Evolutionary conservation across 225 moss, liverwort and hornwort genomes (phyloP), one percentile per base, ranked within the genome.

Genomic region (Sphagnum tenellum): DNA sequence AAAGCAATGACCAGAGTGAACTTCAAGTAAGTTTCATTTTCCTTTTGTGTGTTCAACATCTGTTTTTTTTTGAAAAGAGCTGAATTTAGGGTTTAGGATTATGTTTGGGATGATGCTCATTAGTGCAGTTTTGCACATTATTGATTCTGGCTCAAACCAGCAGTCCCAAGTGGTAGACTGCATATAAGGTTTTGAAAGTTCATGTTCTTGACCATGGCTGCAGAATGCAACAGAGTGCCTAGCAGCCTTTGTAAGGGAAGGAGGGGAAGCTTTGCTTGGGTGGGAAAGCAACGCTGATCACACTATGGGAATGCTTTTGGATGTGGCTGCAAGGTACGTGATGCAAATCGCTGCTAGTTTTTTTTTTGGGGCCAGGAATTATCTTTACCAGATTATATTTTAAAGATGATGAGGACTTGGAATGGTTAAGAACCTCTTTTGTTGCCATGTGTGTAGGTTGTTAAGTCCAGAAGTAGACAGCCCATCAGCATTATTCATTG

Each of bases 141-240:
- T 29, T 29, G 29, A 29, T 29, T 29, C 1, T 29, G 29, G 29
- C 29, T 29, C 29, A 29, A 29, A 29, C 29, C 29, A 29, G 29
- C 29, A 0, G 29, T 29, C 29, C 29, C 1, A 1, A 29, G 29
- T 1, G 0, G 29, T 29, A 29, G 29, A 29, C 29, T 29, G 29
- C 29, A 29, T 29, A 29, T 29, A 29, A 29, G 29, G 29, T 29
- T 29, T 29, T 29, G 29, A 29, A 29, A 29, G 29, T 61, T 50
- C 14, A 12, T 3, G 5, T 29, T 12, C 5, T 50, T 49, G 8
- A n/a, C 47, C 46, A 9, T 46, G 64, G 46, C 60, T 70, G 59
- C 86, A 93, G 89, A 94, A 94, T 77, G 89, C 83, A 56, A 94
- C 89, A 14, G 93, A 94, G 69, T 78, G 89, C 66, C 75, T 94